Evolutionary conservation across 768 basidiomycete species (phyloP), one percentile per base, ranked within the genome.

Genomic region (Chlorophyllum brunneum): DNA sequence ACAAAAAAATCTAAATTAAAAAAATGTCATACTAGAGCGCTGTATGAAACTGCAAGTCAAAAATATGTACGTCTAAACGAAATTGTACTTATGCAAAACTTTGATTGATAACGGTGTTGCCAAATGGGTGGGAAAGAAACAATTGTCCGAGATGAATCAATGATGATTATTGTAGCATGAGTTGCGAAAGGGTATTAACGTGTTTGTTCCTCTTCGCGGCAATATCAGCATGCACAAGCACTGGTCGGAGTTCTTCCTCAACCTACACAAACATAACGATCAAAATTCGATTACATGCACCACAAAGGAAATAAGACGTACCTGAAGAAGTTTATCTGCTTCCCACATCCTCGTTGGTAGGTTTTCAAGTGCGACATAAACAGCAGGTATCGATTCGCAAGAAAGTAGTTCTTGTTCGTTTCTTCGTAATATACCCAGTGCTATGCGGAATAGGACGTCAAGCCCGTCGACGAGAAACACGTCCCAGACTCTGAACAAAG

Each of bases 401-500:
- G 78, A 78, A 20, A 95, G 70, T 0, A 99, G 79, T 58, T 97
- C 94, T 36, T 76, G 75, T 65, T 95, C 92, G 66, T 90, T 91
- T 53, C 75, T 79, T 52, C 86, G 86, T 44, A 99, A 75, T 36
- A 98, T 92, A 16, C 83, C 87, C 36, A 98, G 74, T 0, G 94
- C 92, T 40, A 95, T 68, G n/a, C 95, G 85, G 70, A 94, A 94
- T 15, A 95, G 76, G 4, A 93, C 88, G 58, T 95, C 92, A 22
- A 93, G 74, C 1, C 95, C 95, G 61, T 97, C 93, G 2, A 95
- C 84, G 51, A 98, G 82, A 68, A 98, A 91, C 16, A 97, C 77
- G 61, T 99, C 95, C 95, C 97, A 98, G 5, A 98, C 85, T 44
- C 95, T 77, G 70, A 98, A 95, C 34, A 98, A 73, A 0, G 95